These are phyloP conservation scores for Pleurotus citrinopileatus DNA, from an alignment of 768 basidiomycete genomes.

Conservation along the genomic window DNA sequence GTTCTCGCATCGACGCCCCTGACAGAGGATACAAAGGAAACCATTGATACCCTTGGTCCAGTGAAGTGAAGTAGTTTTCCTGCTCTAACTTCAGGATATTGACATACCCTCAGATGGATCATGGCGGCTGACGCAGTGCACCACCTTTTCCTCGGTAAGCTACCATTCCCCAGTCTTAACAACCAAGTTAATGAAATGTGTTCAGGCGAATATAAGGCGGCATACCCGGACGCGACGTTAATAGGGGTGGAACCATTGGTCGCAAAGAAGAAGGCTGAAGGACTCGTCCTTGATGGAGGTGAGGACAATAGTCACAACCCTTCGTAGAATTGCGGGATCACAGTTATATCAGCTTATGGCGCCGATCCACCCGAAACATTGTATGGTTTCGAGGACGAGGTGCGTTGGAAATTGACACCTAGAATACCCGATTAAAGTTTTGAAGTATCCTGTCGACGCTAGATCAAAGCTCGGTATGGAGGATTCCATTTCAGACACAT, in stretches of 20 bases:
- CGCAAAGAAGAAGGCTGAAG: conserved; percentile 47
- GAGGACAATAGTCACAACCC: conserved; percentile 14
- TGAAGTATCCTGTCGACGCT: no score
- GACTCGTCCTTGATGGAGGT: conserved; percentile 65
- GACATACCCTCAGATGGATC: conserved; percentile 48
- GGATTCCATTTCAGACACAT: background rate
- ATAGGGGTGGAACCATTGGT: conserved; percentile 62
- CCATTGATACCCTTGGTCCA: conserved; percentile 60
- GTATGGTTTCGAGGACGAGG: conserved; percentile 80
- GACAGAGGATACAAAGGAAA: conserved; percentile 58
- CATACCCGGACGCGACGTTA: conserved; percentile 69
- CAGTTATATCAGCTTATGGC: conserved; percentile 66
- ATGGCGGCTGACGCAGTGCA: conserved; percentile 58
- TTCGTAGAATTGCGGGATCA: no score
- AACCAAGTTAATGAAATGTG: background rate
- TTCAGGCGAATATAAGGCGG: conserved; percentile 58
- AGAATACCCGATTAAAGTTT: background rate
- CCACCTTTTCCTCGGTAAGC: conserved; percentile 53
- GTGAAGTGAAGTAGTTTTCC: conserved; percentile 48
- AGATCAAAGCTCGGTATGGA: conserved; percentile 51
- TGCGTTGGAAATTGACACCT: conserved; percentile 13
- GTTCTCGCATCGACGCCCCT: conserved; percentile 80
- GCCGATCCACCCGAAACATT: conserved; percentile 56
- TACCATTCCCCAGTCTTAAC: background rate
- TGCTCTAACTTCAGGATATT: background rate